Evolutionary conservation across 225 moss, liverwort and hornwort genomes (phyloP).

Genomic region (Bryum argenteum): DNA sequence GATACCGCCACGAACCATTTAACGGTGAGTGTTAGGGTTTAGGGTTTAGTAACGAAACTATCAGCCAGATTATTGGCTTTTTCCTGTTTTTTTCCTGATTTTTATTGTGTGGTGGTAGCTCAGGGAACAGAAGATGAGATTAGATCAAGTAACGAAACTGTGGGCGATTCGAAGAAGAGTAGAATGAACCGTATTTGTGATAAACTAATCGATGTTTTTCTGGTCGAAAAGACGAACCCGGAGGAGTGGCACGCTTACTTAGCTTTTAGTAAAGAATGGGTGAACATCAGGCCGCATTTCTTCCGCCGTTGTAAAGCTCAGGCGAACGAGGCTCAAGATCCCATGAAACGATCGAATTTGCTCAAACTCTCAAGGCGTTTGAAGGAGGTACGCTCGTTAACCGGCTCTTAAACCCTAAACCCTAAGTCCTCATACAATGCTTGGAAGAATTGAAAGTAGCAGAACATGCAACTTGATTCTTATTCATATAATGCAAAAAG

Average conservation of each 20-base stretch:
- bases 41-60: background rate
- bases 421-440: no score
- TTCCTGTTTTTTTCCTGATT: background rate
- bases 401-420: no score
- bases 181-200: slow-evolving; percentile 49
- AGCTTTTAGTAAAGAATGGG: slow-evolving; percentile 82
- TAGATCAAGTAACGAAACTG: slow-evolving; percentile 17
- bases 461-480: no score
- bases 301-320: slow-evolving; percentile 66
- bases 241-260: slow-evolving; percentile 77
- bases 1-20: slow-evolving; percentile 34
- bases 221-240: slow-evolving; percentile 74
- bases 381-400: slow-evolving; percentile 56
- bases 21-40: slow-evolving; percentile 22
- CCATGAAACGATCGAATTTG: slow-evolving; percentile 36
- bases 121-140: slow-evolving; percentile 34
- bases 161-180: slow-evolving; percentile 22
- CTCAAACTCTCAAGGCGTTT: slow-evolving; percentile 50
- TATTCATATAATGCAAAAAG: no score
- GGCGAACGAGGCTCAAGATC: slow-evolving; percentile 57
- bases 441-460: no score
- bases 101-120: slow-evolving; percentile 27
- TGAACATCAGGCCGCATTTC: slow-evolving; percentile 69
- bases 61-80: slow-evolving; percentile 2
- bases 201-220: slow-evolving; percentile 74